phyloP scores from a whole-genome alignment of 2,329 filamentous ascomycete genomes.

The Sclerotinia glacialis region DNA sequence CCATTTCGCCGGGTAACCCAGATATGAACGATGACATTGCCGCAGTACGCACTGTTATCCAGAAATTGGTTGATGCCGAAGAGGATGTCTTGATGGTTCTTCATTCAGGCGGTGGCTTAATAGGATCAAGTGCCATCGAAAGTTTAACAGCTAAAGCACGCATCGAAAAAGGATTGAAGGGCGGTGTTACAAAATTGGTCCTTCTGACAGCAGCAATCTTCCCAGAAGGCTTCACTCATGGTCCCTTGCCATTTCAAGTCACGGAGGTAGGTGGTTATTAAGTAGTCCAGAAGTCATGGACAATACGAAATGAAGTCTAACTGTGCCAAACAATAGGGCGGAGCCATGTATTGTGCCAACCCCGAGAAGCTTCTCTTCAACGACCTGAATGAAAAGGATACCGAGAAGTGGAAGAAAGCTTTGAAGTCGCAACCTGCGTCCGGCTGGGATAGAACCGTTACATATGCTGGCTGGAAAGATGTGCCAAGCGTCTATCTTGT shows the following conservation, averaged over 20 bases:
- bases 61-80: constrained; percentile 25
- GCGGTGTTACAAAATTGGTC: constrained; percentile 29
- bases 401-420: neutral
- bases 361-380: neutral
- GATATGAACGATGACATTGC: constrained; percentile 32
- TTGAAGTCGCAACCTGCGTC: neutral
- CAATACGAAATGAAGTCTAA: neutral
- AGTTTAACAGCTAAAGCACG: constrained; percentile 24
- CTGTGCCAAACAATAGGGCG: neutral
- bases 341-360: neutral
- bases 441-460: neutral
- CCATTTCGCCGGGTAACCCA: constrained; percentile 26
- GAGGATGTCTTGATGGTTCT: constrained; percentile 30
- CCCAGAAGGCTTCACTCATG: neutral
- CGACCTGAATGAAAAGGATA: neutral
- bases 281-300: neutral
- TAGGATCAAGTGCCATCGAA: constrained; percentile 31
- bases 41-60: constrained; percentile 26
- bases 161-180: constrained; percentile 18
- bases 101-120: constrained; percentile 32
- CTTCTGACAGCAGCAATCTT: neutral
- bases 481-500: neutral
- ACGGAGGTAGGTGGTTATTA: neutral
- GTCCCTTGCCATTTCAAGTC: neutral
- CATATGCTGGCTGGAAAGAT: neutral